phyloP scores from a whole-genome alignment of 306 rosid genomes.

The Cicer cuneatum region DNA sequence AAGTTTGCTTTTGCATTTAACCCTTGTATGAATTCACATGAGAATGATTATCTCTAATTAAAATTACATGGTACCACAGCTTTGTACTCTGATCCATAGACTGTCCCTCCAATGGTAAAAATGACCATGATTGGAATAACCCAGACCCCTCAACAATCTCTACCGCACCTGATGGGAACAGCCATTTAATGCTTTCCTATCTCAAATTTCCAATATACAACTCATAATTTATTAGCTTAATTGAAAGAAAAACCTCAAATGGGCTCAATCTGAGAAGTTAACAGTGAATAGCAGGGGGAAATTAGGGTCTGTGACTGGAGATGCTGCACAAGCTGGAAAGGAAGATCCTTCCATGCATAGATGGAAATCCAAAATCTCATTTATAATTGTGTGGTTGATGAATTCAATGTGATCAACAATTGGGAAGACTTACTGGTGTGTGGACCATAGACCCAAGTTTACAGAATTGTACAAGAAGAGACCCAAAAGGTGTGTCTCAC shows the following conservation, averaged over 20 bases:
- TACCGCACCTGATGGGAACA: not conserved
- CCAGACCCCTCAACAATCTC: slow-evolving; percentile 3
- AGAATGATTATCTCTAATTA: not conserved
- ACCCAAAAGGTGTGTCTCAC: too few relatives aligned
- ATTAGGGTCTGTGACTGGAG: too few relatives aligned
- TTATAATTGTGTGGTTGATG: not conserved
- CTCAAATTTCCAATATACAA: too few relatives aligned
- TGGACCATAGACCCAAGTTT: too few relatives aligned
- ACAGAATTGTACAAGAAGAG: too few relatives aligned
- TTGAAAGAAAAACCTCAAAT: not conserved
- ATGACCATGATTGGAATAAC: not conserved
- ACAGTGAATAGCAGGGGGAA: not conserved
- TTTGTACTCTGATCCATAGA: not conserved
- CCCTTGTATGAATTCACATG: not conserved
- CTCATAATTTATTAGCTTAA: too few relatives aligned
- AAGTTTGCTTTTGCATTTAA: not conserved
- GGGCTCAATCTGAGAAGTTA: not conserved
- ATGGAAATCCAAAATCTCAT: not conserved
- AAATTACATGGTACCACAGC: not conserved
- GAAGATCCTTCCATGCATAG: not conserved
- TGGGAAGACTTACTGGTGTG: not conserved
- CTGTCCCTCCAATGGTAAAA: not conserved
- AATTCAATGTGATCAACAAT: not conserved
- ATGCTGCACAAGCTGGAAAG: not conserved
- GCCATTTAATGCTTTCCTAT: not conserved